A percentile compares a stretch with the other conserved stretches of the same genome.
Evolutionary conservation across 148 eudicot species (phyloP).

Genomic region (Polygonum aviculare): DNA sequence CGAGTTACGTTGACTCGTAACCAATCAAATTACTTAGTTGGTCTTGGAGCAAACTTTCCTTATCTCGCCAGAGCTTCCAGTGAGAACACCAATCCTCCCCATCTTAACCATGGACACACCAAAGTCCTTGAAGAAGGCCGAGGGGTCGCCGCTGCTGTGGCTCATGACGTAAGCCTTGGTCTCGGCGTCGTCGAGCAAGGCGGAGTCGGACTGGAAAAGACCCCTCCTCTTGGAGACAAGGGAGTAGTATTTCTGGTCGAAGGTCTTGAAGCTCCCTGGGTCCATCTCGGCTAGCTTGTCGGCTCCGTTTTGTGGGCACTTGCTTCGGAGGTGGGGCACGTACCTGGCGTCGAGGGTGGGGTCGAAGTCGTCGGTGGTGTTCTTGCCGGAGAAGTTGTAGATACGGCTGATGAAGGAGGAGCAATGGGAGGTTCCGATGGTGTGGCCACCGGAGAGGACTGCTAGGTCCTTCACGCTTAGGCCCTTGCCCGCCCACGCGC

Average conservation of each 20-base stretch:
- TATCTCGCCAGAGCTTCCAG: constrained; percentile 32
- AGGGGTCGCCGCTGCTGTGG: constrained; percentile 15
- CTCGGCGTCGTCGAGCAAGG: constrained; percentile 15
- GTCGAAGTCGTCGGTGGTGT: background rate
- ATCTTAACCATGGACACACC: constrained; percentile 34
- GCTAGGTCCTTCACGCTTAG: constrained; percentile 47
- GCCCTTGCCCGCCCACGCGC: constrained; percentile 24
- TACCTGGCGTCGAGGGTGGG: background rate
- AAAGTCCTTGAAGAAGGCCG: constrained; percentile 29
- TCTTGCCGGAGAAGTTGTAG: constrained; percentile 29
- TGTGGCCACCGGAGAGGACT: constrained; percentile 48
- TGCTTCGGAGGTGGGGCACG: background rate
- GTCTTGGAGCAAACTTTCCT: constrained; percentile 34
- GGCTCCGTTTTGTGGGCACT: background rate
- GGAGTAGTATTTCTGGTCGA: constrained; percentile 4
- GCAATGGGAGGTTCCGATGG: constrained; percentile 31
- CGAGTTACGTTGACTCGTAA: background rate
- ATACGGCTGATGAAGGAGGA: constrained; percentile 21
- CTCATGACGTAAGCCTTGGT: constrained; percentile 20
- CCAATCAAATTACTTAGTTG: constrained; percentile 15
- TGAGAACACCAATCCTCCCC: constrained; percentile 30
- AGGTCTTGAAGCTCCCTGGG: constrained; percentile 6
- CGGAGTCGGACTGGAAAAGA: constrained; percentile 17
- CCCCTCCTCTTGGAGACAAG: constrained; percentile 9
- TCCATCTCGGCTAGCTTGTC: constrained; percentile 4